phyloP scores from a whole-genome alignment of 2,329 filamentous ascomycete species.

The Ceratocystis smalleyi region DNA sequence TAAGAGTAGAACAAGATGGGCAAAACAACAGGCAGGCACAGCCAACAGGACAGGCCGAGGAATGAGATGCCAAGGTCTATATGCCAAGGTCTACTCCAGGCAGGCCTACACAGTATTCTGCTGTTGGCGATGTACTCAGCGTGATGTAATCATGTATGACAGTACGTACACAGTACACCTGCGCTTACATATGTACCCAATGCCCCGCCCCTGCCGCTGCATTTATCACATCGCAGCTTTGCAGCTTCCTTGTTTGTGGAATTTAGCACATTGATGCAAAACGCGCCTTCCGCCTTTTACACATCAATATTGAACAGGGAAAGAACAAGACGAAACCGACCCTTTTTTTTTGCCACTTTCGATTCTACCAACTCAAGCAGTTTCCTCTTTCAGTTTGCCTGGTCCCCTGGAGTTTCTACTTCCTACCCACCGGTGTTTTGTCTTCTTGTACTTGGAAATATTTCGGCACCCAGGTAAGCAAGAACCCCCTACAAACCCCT shows the following conservation, averaged over 20 bases:
- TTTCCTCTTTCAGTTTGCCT: neutral
- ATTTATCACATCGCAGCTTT: neutral
- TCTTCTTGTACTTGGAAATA: too few species aligned
- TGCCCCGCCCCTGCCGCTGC: conserved; percentile 13
- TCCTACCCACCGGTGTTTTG: too few species aligned
- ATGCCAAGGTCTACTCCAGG: too few species aligned
- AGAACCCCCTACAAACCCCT: too few species aligned
- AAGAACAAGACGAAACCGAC: too few species aligned
- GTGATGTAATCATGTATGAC: neutral
- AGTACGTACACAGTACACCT: neutral
- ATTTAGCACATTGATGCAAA: neutral
- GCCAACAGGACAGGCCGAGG: neutral
- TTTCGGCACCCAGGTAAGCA: too few species aligned
- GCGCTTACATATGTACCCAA: conserved; percentile 1
- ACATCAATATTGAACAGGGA: neutral
- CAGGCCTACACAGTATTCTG: neutral
- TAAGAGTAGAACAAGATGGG: neutral
- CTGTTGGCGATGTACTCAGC: neutral
- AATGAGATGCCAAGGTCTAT: neutral
- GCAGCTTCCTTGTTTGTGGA: neutral
- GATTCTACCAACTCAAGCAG: neutral
- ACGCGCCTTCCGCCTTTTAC: neutral
- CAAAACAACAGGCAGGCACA: conserved; percentile 3
- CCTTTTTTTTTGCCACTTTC: neutral
- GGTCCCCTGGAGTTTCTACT: neutral